Evolutionary conservation across 495 filamentous ascomycete species (phyloP), one percentile per base, ranked within the genome.

Genomic region (Hypoxylon crocopeplum): DNA sequence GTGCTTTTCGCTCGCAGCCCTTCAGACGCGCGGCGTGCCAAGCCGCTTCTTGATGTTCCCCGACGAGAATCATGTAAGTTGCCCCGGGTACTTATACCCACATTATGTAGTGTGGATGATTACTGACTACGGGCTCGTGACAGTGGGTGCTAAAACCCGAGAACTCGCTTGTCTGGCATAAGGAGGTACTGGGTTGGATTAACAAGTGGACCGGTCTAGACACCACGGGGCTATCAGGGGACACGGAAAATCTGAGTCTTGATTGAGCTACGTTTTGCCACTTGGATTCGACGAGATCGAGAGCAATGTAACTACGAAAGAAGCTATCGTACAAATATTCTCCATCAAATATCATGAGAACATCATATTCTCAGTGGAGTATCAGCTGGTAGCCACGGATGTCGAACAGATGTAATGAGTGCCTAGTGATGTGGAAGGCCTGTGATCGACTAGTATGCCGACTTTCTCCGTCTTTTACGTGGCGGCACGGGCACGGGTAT

Each of bases 121-220:
- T 59, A 40, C 59, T 69, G 48, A 71, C 48, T 7, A 25, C 15
- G 33, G 16, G 10, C n/a, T n/a, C 22, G 2, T 21, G 27, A 7
- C 80, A 96, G 74, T 98, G 90, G 90, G 92, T 98, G 16, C 65
- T 97, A 36, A 93, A 96, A 67, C 91, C 87, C 2, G 93, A 98
- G 70, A 98, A 97, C 69, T 87, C 85, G 7, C 75, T 97, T 17
- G 77, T 94, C 36, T 98, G 93, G 93, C 92, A 97, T 69, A 84
- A 80, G n/a, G 88, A 89, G 30, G 91, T 97, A 7, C 60, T 97
- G 27, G 86, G 86, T 41, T 98, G 87, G 86, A 93, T 97, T 55
- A 97, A 97, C 73, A 88, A 88, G 70, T 87, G 86, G 64, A 84
- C 84, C 2, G 91, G 88, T 1, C 51, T 88, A 3, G 72, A 72